These are phyloP conservation scores for Albizia julibrissin DNA, from an alignment of 306 rosid species.

Conservation along the genomic window DNA sequence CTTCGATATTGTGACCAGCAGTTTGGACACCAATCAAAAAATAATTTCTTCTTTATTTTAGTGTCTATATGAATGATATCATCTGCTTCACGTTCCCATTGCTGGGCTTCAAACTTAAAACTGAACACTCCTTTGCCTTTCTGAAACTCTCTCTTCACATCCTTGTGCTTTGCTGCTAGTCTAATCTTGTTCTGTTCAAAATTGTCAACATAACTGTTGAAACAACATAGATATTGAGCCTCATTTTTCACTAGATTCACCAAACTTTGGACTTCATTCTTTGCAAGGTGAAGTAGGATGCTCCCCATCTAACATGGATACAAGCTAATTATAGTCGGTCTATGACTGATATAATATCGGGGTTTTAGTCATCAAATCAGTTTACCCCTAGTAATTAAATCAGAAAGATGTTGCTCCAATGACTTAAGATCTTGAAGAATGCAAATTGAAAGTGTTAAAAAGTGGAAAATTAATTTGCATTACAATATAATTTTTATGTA, in stretches of 20 bases:
- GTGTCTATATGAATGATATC: neutral
- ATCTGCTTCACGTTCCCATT: neutral
- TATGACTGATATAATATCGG: neutral
- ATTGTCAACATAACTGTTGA: neutral
- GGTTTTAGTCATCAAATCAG: neutral
- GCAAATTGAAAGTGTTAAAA: too few relatives aligned
- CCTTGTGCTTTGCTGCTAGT: neutral
- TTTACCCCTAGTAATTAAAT: too few relatives aligned
- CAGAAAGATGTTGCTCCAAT: too few relatives aligned
- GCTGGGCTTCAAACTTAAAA: neutral
- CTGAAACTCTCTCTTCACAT: neutral
- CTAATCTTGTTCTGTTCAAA: neutral
- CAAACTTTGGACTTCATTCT: neutral
- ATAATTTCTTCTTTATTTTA: neutral
- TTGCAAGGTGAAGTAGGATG: neutral
- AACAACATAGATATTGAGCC: neutral
- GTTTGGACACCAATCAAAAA: neutral
- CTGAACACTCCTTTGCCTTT: neutral
- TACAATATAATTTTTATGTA: too few relatives aligned
- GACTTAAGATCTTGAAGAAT: too few relatives aligned
- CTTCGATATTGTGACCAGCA: neutral
- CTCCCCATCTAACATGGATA: neutral
- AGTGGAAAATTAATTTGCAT: too few relatives aligned
- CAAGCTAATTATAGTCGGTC: neutral
- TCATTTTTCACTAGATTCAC: neutral